Conservation (phyloP, 371 early-diverging fungal species). For the Thermomucor indicae-seudaticae region DNA sequence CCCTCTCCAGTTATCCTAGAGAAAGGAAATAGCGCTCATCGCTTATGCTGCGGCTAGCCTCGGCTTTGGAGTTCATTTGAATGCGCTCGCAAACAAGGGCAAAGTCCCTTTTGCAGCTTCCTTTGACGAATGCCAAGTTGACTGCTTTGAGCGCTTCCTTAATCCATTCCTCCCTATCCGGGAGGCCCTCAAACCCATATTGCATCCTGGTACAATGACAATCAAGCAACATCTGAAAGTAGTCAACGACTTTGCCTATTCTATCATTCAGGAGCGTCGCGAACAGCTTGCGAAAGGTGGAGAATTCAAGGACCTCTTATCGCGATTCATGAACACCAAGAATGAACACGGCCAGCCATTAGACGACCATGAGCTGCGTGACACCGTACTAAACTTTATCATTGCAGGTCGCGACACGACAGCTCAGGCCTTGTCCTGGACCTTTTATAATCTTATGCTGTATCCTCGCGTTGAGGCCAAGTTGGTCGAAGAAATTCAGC, state of each 20-base stretch:
- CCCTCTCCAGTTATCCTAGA: neutral
- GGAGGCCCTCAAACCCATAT: slow-evolving; percentile 11
- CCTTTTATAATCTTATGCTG: slow-evolving; percentile 44
- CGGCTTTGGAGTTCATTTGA: slow-evolving; percentile 43
- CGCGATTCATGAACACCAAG: slow-evolving; percentile 49
- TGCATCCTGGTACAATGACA: slow-evolving; percentile 15
- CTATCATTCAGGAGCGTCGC: slow-evolving; percentile 40
- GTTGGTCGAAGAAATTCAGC: slow-evolving; percentile 42
- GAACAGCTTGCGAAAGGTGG: slow-evolving; percentile 17
- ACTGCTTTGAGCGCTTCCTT: slow-evolving; percentile 31
- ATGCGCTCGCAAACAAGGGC: slow-evolving; percentile 18
- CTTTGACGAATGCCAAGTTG: slow-evolving; percentile 48
- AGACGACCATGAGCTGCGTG: slow-evolving; percentile 39
- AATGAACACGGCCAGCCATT: slow-evolving; percentile 35
- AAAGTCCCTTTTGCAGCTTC: slow-evolving; percentile 52
- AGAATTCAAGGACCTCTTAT: slow-evolving; percentile 47
- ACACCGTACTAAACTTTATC: slow-evolving; percentile 45
- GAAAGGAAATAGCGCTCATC: neutral
- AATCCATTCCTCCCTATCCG: slow-evolving; percentile 38
- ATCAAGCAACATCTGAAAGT: slow-evolving; percentile 35
- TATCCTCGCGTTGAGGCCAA: slow-evolving; percentile 43
- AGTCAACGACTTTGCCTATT: slow-evolving; percentile 43
- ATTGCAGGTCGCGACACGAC: slow-evolving; percentile 72
- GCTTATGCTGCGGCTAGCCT: slow-evolving; percentile 14
- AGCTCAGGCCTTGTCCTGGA: slow-evolving; percentile 69